phyloP scores from a whole-genome alignment of 768 basidiomycete genomes.

The Grammothele lineata region DNA sequence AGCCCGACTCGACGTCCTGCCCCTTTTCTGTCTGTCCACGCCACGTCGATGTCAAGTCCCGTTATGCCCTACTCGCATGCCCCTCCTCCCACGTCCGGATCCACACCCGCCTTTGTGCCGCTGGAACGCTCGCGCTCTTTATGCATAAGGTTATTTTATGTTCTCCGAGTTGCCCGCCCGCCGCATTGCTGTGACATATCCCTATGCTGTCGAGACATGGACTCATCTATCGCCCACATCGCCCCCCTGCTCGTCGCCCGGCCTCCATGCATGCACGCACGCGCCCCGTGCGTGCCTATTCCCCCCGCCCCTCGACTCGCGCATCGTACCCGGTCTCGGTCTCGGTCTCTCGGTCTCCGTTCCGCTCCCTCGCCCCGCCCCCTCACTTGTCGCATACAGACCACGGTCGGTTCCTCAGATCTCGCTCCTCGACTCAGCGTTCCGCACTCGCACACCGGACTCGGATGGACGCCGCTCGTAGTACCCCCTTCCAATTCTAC shows the following conservation, averaged over 20 bases:
- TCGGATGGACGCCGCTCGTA: too few relatives aligned
- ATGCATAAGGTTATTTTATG: constrained; percentile 17
- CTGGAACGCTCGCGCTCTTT: constrained; percentile 7
- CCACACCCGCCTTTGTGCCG: background rate
- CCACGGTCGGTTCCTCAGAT: constrained; percentile 1
- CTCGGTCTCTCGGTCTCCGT: too few relatives aligned
- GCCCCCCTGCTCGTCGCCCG: background rate
- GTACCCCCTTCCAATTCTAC: constrained; percentile 7
- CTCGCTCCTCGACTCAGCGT: constrained; percentile 1
- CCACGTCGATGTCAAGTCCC: too few relatives aligned
- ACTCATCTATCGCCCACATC: background rate
- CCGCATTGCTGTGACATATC: constrained; percentile 15
- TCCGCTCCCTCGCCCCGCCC: too few relatives aligned
- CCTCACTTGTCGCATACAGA: too few relatives aligned
- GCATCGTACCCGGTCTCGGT: too few relatives aligned
- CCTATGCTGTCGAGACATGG: constrained; percentile 14
- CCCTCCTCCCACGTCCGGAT: background rate
- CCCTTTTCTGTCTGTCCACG: too few relatives aligned
- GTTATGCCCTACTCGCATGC: background rate
- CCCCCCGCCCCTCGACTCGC: background rate
- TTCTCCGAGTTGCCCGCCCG: constrained; percentile 1
- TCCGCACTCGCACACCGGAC: too few relatives aligned
- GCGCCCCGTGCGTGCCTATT: background rate
- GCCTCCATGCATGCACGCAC: background rate
- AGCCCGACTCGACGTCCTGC: too few relatives aligned